Evolutionary conservation across 768 basidiomycete species (phyloP).

Genomic region (Leucosporidium yakuticum): DNA sequence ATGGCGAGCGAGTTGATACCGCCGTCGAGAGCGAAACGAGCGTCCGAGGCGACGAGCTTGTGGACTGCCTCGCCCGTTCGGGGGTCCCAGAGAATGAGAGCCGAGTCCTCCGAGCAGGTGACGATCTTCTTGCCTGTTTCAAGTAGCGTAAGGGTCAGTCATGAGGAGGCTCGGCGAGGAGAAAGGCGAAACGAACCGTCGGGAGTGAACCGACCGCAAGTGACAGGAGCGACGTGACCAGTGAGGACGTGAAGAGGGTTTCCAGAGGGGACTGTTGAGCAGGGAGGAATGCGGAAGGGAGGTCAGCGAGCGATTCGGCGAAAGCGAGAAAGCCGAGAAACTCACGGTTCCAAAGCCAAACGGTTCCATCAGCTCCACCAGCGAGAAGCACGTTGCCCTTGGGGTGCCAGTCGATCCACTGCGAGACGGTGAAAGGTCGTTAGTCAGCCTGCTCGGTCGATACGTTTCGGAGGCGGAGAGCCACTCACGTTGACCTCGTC

Average conservation of each 20-base stretch:
- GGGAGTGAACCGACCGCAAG: conserved; percentile 84
- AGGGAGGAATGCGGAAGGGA: conserved; percentile 5
- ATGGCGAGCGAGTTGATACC: conserved; percentile 82
- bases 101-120: conserved; percentile 75
- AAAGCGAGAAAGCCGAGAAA: conserved; percentile 22
- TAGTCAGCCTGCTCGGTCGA: too few relatives aligned
- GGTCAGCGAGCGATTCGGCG: neutral
- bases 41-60: conserved; percentile 66
- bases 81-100: conserved; percentile 86
- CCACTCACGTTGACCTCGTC: conserved; percentile 81
- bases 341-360: conserved; percentile 96
- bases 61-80: conserved; percentile 63
- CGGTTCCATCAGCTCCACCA: conserved; percentile 84
- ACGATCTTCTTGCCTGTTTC: conserved; percentile 73
- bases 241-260: conserved; percentile 94
- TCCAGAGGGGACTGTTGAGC: conserved; percentile 76
- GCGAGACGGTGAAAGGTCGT: conserved; percentile 18
- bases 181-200: conserved; percentile 55
- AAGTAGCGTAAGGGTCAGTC: conserved; percentile 8
- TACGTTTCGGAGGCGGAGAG: too few relatives aligned
- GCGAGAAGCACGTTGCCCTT: conserved; percentile 80
- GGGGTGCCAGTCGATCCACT: conserved; percentile 97
- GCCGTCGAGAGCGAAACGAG: conserved; percentile 64
- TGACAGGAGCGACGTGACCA: conserved; percentile 75
- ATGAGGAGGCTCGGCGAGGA: neutral